A percentile compares a stretch with the other conserved stretches of the same genome.
Evolutionary conservation across 106 monocot genomes (phyloP).

Genomic region (Acanthochlamys bracteata): DNA sequence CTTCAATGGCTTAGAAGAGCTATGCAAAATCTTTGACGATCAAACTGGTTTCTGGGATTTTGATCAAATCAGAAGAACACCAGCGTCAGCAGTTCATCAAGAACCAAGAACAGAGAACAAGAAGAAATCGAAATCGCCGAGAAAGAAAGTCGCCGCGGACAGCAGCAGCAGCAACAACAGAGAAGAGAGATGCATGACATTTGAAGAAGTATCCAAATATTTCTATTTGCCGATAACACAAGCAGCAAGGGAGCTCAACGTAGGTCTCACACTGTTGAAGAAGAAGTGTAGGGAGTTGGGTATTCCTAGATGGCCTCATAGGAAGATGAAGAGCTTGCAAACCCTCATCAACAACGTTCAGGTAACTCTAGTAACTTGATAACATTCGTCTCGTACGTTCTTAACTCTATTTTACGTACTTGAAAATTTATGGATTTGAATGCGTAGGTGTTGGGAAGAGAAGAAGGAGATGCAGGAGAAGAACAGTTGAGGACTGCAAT

Average conservation of each 20-base stretch:
- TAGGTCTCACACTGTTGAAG: conserved; percentile 44
- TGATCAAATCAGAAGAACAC: no score
- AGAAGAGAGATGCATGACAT: conserved; percentile 33
- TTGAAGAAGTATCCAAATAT: conserved; percentile 47
- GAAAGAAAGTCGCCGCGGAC: no score
- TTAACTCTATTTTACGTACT: no score
- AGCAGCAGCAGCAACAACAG: no score
- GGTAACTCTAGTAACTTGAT: conserved; percentile 15
- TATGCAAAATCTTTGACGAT: neutral
- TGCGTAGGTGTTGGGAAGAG: conserved; percentile 38
- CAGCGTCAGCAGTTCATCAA: no score
- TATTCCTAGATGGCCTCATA: conserved; percentile 54
- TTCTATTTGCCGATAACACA: conserved; percentile 37
- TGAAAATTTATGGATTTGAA: neutral
- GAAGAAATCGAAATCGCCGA: no score
- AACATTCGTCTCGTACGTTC: no score
- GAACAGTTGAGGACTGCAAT: conserved; percentile 25
- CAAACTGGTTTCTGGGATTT: conserved; percentile 8
- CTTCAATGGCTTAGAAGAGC: no score
- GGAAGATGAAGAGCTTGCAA: conserved; percentile 46
- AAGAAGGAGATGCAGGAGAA: conserved; percentile 28
- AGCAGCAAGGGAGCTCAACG: conserved; percentile 32
- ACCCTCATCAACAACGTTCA: conserved; percentile 36
- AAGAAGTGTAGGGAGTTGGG: conserved; percentile 54
- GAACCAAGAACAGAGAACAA: no score